phyloP scores from a whole-genome alignment of 2,329 filamentous ascomycete genomes.

The Teratosphaeria epicoccoides region DNA sequence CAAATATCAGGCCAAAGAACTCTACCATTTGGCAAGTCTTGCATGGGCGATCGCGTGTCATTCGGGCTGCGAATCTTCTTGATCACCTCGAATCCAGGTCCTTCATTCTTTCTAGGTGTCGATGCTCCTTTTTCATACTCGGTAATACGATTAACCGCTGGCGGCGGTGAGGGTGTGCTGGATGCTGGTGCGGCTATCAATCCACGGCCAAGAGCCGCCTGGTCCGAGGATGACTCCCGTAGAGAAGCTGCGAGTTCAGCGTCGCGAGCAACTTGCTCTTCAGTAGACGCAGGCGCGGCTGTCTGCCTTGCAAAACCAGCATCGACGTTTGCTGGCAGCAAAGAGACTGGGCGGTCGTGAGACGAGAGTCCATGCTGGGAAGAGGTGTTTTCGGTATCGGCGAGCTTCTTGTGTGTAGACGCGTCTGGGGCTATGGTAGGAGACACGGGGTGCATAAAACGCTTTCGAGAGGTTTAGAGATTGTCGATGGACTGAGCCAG shows the following conservation, averaged over 20 bases:
- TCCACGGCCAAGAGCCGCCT: conserved; percentile 11
- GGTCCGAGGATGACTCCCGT: conserved; percentile 9
- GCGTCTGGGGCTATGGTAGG: conserved; percentile 39
- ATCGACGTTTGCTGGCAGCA: conserved; percentile 30
- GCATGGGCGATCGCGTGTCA: conserved; percentile 39
- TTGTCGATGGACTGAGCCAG: conserved; percentile 46
- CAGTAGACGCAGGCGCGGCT: conserved; percentile 2
- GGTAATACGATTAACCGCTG: conserved; percentile 39
- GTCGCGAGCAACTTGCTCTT: conserved; percentile 18
- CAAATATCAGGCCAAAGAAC: neutral
- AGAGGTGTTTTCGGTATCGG: conserved; percentile 27
- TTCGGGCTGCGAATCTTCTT: conserved; percentile 35
- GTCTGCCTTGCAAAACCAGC: conserved; percentile 13
- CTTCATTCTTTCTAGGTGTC: conserved; percentile 31
- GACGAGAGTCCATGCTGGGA: conserved; percentile 50
- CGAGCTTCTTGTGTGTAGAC: conserved; percentile 29
- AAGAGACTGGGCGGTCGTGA: conserved; percentile 36
- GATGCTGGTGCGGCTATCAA: conserved; percentile 14
- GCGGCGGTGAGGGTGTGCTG: conserved; percentile 23
- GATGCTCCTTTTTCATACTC: conserved; percentile 43
- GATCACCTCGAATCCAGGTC: conserved; percentile 43
- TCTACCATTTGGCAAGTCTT: conserved; percentile 72
- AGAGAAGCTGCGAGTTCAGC: conserved; percentile 20
- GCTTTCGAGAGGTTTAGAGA: conserved; percentile 25
- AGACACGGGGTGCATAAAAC: conserved; percentile 58